Evolutionary conservation across 1,284 basidiomycete genomes (phyloP).

Genomic region (Trametes hirsuta): DNA sequence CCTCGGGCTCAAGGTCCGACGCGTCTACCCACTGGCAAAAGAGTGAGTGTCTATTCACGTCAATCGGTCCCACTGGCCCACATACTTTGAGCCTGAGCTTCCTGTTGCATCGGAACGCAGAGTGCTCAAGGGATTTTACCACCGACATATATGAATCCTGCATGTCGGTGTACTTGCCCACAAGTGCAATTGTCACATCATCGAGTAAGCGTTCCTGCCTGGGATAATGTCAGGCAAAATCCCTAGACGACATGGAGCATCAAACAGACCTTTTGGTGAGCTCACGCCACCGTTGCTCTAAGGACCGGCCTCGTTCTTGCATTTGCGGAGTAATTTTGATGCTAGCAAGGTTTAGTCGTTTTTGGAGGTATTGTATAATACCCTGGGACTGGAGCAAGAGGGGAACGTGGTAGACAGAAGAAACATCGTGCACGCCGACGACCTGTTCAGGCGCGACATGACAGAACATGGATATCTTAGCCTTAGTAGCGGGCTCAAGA

Average conservation of each 20-base stretch:
- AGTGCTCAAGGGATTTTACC: constrained; percentile 96
- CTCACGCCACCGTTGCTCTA: constrained; percentile 81
- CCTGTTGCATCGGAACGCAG: constrained; percentile 88
- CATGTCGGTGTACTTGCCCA: constrained; percentile 97
- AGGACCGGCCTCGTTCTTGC: constrained; percentile 62
- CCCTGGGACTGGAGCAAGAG: constrained; percentile 92
- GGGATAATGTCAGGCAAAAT: neutral
- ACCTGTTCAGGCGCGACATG: constrained; percentile 95
- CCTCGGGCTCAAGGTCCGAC: constrained; percentile 86
- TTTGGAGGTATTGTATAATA: constrained; percentile 84
- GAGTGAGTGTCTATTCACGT: constrained; percentile 4
- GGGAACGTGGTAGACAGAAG: constrained; percentile 97
- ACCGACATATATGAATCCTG: constrained; percentile 99
- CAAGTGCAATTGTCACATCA: constrained; percentile 87
- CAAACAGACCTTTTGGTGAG: constrained; percentile 71
- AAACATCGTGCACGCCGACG: constrained; percentile 95
- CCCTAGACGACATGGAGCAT: neutral
- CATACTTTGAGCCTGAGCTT: constrained; percentile 78
- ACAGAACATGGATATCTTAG: constrained; percentile 99
- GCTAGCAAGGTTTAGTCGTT: constrained; percentile 75
- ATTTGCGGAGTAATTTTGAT: constrained; percentile 62
- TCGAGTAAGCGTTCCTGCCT: constrained; percentile 95
- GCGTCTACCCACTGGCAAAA: constrained; percentile 92
- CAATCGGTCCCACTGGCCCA: too few species aligned
- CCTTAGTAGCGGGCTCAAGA: constrained; percentile 84